phyloP scores from a whole-genome alignment of 805 yeast species.

The Wickerhamiella sergipiensis region DNA sequence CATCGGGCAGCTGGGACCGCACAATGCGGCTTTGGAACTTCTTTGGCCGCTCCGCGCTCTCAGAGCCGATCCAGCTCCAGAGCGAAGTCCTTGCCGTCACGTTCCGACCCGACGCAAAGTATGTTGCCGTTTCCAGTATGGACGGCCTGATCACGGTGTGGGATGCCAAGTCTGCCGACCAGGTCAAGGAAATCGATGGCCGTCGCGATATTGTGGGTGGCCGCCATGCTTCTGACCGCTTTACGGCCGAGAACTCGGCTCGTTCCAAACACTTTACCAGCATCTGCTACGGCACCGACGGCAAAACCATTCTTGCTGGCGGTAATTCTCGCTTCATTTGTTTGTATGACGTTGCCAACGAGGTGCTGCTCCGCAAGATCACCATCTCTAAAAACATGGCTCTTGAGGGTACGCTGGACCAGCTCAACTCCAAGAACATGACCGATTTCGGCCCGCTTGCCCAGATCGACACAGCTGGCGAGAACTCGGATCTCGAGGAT shows the following conservation, averaged over 20 bases:
- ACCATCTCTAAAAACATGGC: slow-evolving; percentile 82
- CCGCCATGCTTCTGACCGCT: slow-evolving; percentile 68
- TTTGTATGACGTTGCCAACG: slow-evolving; percentile 78
- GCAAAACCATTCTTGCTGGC: slow-evolving; percentile 74
- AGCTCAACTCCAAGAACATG: slow-evolving; percentile 66
- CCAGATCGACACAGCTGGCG: slow-evolving; percentile 73
- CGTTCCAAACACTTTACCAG: slow-evolving; percentile 76
- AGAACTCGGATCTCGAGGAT: slow-evolving; percentile 73
- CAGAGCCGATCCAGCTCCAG: slow-evolving; percentile 78
- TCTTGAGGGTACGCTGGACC: slow-evolving; percentile 71
- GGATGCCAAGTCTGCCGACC: slow-evolving; percentile 72
- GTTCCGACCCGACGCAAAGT: slow-evolving; percentile 87
- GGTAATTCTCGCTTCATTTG: slow-evolving; percentile 89
- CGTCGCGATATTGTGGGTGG: slow-evolving; percentile 79
- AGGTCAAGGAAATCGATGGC: slow-evolving; percentile 73
- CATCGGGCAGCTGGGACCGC: slow-evolving; percentile 93
- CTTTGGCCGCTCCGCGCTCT: slow-evolving; percentile 72
- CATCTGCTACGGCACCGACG: slow-evolving; percentile 79
- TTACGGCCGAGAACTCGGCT: slow-evolving; percentile 64
- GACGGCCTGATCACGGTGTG: slow-evolving; percentile 79
- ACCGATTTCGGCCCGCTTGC: slow-evolving; percentile 82
- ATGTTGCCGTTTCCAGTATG: slow-evolving; percentile 73
- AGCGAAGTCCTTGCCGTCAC: slow-evolving; percentile 75
- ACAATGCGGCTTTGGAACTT: slow-evolving; percentile 89
- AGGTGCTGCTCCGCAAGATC: slow-evolving; percentile 70